Base-by-base conservation (phyloP, 805 yeast genomes). In the Candida hispaniensis region DNA sequence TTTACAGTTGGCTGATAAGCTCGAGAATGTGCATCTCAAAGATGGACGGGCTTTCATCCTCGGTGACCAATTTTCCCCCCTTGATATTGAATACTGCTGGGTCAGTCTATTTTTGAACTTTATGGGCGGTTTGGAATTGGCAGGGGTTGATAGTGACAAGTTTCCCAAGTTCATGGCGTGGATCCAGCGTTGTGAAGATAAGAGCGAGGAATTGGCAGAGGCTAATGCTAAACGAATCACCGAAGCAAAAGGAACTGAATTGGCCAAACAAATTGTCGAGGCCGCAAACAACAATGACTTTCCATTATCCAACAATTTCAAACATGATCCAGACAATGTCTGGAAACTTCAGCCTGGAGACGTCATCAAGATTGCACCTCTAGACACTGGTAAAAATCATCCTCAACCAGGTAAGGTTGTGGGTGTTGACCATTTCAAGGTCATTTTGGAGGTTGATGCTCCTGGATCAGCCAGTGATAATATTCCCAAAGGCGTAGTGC, bases 81-180 rank as follows among this genome's bases (percentile, higher is more conserved):
- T 14, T 3, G 36, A 32, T 21, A 28, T 17, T 18, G 36, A 32
- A 23, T 32, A 32, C 22, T 26, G 28, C n/a, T 32, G 36, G 36
- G 24, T 32, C 13, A 21, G 22, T 2, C 36, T 32, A 4, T 32
- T 32, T n/a, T 28, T 32, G 19, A 17, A 23, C 28, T 32, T 32
- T 18, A 32, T 32, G 10, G 36, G 36, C 10, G 22, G 36, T 10
- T 18, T 32, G 22, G 36, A 32, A 18, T 28, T 23, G 36, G 28
- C 36, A 2, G 36, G 36, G 4, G 28, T 32, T 17, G 24, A 21
- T 10, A 7, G 28, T 14, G 28, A 32, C n/a, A 23, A 7, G 4
- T 32, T 23, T 28, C 36, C 36, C 22, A 32, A 32, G 36, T 32
- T 32, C 21, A 23, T 32, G 13, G 36, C 36, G 9, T 32, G 36